Base-by-base conservation (phyloP, 108 stramenopile genomes). In the Thalassiosira profunda region DNA sequence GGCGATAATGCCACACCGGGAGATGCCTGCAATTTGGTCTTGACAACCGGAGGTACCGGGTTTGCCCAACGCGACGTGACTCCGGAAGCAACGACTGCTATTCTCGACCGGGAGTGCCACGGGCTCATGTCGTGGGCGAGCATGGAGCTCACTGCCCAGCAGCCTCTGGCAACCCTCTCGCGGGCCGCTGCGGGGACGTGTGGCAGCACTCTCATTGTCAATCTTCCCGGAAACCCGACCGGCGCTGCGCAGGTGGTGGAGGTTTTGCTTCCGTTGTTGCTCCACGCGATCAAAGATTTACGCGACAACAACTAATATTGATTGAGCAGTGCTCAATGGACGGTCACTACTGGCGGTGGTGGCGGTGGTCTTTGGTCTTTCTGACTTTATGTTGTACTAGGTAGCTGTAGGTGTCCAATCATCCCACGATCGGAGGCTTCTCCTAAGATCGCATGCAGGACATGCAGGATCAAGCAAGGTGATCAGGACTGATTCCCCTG, bases 11-110 rank as follows among this genome's bases (percentile, higher is more conserved):
- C n/a, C n/a, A n/a, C n/a, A n/a, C n/a, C n/a, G n/a, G n/a, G n/a
- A n/a, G n/a, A n/a, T n/a, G 41, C 56, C 23, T 58, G 80, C 34
- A 76, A 94, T 65, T 73, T 97, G 58, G 74, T 97, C 31, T 76
- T 96, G 17, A 96, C 95, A 12, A 93, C 94, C 4, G 97, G 97
- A 9, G 97, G 97, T 28, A 97, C 97, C 7, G 97, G 97, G 7
- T 92, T 97, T 48, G 58, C 85, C 10, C 29, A 76, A 5, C 86
- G 95, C 2, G 97, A 97, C 80, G 87, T 95, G 2, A 97, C 97
- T 11, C 95, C 95, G 9, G 97, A 97, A 81, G 97, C 97, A 28
- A 95, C 94, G 28, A 30, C 56, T 10, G 41, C 47, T 12, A 61
- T 91, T n/a, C 53, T 94, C 25, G 86, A 91, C 26, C 63, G 72